Evolutionary conservation across 2,329 filamentous ascomycete species (phyloP).

Genomic region (Paraphaeosphaeria sporulosa): DNA sequence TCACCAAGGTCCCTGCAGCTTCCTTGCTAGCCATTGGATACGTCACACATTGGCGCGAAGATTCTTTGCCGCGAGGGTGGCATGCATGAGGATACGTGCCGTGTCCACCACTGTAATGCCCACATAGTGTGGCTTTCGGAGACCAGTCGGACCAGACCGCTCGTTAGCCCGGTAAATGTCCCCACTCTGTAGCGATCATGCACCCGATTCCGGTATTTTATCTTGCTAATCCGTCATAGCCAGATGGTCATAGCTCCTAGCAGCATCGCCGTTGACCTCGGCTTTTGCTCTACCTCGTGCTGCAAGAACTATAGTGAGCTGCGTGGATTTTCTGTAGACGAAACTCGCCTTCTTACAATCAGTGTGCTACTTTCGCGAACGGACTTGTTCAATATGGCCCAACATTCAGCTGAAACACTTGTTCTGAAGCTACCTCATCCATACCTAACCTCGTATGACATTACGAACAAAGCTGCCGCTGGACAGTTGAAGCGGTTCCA

Average conservation of each 20-base stretch:
- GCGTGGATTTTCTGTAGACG: conserved; percentile 15
- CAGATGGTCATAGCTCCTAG: conserved; percentile 18
- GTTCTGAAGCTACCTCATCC: conserved; percentile 48
- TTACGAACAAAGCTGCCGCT: conserved; percentile 33
- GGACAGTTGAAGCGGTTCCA: conserved; percentile 29
- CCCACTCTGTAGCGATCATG: conserved; percentile 2
- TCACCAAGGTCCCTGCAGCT: conserved; percentile 8
- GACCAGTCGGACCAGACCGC: conserved; percentile 20
- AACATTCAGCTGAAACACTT: conserved; percentile 30
- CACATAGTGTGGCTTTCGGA: conserved; percentile 32
- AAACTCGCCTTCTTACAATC: conserved; percentile 7
- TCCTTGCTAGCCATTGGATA: conserved; percentile 13
- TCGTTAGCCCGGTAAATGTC: conserved; percentile 3
- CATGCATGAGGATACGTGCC: not conserved
- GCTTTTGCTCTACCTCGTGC: conserved; percentile 22
- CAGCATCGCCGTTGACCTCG: conserved; percentile 33
- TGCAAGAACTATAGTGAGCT: conserved; percentile 20
- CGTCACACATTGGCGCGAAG: conserved; percentile 16
- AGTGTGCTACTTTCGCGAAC: conserved; percentile 6
- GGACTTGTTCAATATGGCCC: conserved; percentile 27
- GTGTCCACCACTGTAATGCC: conserved; percentile 26
- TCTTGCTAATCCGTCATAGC: conserved; percentile 36
- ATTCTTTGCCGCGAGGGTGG: conserved; percentile 10
- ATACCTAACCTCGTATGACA: conserved; percentile 45
- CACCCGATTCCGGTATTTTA: conserved; percentile 23